These are phyloP conservation scores for Phytophthora pluvialis DNA, from an alignment of 352 stramenopile species.

Conservation along the genomic window DNA sequence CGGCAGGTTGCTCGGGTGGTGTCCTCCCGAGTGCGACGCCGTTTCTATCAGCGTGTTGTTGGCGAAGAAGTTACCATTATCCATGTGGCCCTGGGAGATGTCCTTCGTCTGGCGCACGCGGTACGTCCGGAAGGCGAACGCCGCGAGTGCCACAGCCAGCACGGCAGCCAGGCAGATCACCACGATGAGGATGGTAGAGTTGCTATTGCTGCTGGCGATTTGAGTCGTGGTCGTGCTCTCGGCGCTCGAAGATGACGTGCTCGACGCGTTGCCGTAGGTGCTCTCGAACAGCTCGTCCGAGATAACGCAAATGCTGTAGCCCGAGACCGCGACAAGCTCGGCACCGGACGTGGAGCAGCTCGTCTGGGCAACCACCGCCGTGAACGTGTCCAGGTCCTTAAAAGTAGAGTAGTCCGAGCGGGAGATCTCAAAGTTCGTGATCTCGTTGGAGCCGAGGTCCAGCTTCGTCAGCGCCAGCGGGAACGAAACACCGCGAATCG, in stretches of 20 bases:
- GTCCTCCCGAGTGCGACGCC: constrained; percentile 32
- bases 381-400: constrained; percentile 52
- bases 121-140: constrained; percentile 59
- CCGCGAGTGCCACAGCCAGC: constrained; percentile 54
- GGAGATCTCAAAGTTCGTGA: constrained; percentile 75
- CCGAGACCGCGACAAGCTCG: constrained; percentile 45
- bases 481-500: constrained; percentile 62
- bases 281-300: constrained; percentile 62
- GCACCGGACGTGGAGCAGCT: constrained; percentile 52
- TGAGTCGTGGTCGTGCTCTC: constrained; percentile 25
- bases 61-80: constrained; percentile 52
- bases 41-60: constrained; percentile 49
- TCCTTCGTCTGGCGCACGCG: constrained; percentile 36
- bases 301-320: constrained; percentile 63
- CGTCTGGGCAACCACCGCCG: constrained; percentile 45
- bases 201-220: constrained; percentile 38
- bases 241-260: constrained; percentile 29
- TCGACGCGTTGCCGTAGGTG: constrained; percentile 47
- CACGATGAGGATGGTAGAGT: constrained; percentile 59
- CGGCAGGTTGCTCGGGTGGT: constrained; percentile 27
- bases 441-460: constrained; percentile 52
- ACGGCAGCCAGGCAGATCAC: constrained; percentile 62
- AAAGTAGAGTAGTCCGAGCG: constrained; percentile 68
- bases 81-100: constrained; percentile 27
- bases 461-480: constrained; percentile 55